Base-by-base conservation (phyloP, 768 basidiomycete genomes). In the Cystofilobasidium ferigula region DNA sequence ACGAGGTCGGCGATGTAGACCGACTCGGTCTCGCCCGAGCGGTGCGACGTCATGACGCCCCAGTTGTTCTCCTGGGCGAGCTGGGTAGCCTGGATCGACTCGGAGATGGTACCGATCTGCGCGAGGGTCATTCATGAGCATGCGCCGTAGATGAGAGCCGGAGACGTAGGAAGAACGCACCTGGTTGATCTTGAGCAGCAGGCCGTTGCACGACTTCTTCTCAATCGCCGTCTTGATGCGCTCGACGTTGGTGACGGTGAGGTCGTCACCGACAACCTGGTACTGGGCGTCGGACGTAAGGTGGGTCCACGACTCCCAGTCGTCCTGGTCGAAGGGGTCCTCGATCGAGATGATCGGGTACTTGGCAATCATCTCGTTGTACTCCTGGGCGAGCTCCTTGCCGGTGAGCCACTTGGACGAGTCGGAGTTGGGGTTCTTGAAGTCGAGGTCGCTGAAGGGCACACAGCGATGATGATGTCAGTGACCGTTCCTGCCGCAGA, bases 1-100 rank as follows among this genome's bases (percentile, higher is more conserved):
- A 86, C 85, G 71, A 97, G 85, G 78, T 97, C 92, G 69, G 93
- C 90, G 73, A 98, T 97, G 78, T 91, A 81, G 62, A 90, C 93
- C 80, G 90, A 92, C 80, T 63, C 57, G 57, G 68, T 65, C 67
- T 98, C 83, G 97, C 94, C 94, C 71, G 88, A 90, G 71, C 95
- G 92, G 83, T 98, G 95, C 61, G 93, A 97, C 78, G 94, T 86
- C 95, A 99, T 99, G 79, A 97, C 89, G 77, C 92, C 93, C 95
- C 95, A 99, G 62, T 88, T 88, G 74, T 90, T 89, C 43, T 89
- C 89, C 77, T 95, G 91, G 57, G 93, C 77, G 73, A 99, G 89
- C 78, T 97, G 92, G 68, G 93, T 90, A 75, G 94, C 94, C 77
- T 95, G 91, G 79, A 99, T 95, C 30, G 94, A 94, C 80, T 99